Evolutionary conservation across 164 flowering plant genomes (phyloP).

Genomic region (Euptelea pleiosperma): DNA sequence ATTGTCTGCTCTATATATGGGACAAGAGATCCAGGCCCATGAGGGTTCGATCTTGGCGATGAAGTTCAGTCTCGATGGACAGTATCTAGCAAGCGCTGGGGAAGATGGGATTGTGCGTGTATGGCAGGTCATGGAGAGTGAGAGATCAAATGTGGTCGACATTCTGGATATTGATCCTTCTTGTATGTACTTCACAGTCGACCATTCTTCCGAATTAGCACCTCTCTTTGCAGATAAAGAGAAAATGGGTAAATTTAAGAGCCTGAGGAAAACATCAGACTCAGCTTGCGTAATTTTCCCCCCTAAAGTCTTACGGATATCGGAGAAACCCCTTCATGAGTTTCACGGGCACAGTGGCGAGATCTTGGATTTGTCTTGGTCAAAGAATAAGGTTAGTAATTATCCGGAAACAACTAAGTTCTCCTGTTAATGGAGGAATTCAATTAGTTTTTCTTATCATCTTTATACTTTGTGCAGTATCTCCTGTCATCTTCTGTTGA

Average conservation of each 20-base stretch:
- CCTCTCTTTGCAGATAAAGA: conserved; percentile 41
- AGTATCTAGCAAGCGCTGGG: conserved; percentile 72
- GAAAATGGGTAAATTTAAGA: conserved; percentile 26
- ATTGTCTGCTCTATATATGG: conserved; percentile 53
- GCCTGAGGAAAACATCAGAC: conserved; percentile 38
- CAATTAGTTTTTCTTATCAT: background rate
- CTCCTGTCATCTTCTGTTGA: conserved; percentile 85
- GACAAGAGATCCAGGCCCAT: conserved; percentile 72
- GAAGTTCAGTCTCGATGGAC: conserved; percentile 82
- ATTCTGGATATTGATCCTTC: conserved; percentile 46
- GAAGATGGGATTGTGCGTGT: conserved; percentile 72
- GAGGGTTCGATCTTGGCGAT: conserved; percentile 62
- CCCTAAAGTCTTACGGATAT: conserved; percentile 46
- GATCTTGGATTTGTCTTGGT: conserved; percentile 82
- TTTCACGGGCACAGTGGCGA: conserved; percentile 71
- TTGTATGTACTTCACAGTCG: conserved; percentile 39
- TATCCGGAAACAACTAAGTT: background rate
- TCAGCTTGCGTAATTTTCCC: conserved; percentile 63
- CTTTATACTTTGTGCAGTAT: conserved; percentile 45
- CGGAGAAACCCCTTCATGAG: conserved; percentile 69
- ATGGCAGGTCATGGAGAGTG: conserved; percentile 69
- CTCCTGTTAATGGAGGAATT: background rate
- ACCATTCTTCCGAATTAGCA: conserved; percentile 39
- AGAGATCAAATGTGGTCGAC: conserved; percentile 33
- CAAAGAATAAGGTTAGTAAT: conserved; percentile 60